A percentile compares a stretch with the other conserved stretches of the same genome.
Conservation (phyloP, 1,139 yeast genomes). For the Suhomyces kunorum region DNA sequence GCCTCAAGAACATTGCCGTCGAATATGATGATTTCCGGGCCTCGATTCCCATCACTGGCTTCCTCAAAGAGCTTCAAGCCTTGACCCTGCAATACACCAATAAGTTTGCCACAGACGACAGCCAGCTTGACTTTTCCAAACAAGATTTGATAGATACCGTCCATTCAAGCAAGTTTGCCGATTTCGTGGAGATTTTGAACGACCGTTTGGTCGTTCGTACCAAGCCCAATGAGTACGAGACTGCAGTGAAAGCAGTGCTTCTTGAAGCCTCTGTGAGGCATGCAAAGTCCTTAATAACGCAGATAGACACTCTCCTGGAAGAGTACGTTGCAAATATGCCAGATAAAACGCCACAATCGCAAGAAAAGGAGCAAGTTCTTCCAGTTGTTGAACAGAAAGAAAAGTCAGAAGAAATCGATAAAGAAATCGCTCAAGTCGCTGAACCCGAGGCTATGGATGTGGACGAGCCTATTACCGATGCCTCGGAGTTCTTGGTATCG, state of each 20-base stretch:
- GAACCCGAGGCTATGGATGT: not conserved
- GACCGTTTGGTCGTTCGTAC: conserved; percentile 23
- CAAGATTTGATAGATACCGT: conserved; percentile 16
- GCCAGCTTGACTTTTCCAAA: conserved; percentile 11
- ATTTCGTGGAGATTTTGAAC: conserved; percentile 22
- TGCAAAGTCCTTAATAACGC: conserved; percentile 27
- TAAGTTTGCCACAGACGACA: conserved; percentile 3
- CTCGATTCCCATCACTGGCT: conserved; percentile 19
- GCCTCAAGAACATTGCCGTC: conserved; percentile 17
- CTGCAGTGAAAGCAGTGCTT: conserved; percentile 28
- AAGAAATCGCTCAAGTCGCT: not conserved
- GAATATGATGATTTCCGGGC: conserved; percentile 17
- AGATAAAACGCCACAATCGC: not conserved
- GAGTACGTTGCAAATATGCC: conserved; percentile 2
- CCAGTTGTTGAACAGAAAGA: not conserved
- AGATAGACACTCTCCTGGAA: conserved; percentile 28
- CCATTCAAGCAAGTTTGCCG: conserved; percentile 17
- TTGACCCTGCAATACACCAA: conserved; percentile 16
- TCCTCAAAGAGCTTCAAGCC: conserved; percentile 23
- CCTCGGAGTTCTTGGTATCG: too few species aligned
- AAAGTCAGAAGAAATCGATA: not conserved
- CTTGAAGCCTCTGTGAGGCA: conserved; percentile 29
- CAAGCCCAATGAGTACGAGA: conserved; percentile 19
- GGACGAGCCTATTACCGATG: too few species aligned
- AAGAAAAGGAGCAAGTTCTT: not conserved